These are phyloP conservation scores for Monosporozyma siamensis DNA, from an alignment of 805 yeast species.

Conservation along the genomic window DNA sequence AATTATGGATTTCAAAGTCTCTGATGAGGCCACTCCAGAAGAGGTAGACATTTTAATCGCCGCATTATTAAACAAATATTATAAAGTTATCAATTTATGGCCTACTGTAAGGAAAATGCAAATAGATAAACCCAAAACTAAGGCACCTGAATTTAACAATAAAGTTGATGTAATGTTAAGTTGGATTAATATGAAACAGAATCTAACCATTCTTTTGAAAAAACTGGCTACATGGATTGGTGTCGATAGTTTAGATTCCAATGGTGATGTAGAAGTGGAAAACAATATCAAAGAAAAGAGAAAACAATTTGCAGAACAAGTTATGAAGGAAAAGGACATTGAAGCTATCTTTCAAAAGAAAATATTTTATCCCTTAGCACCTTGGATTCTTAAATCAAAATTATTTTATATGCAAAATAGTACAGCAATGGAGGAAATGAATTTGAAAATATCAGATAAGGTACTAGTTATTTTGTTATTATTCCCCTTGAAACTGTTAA, in stretches of 20 bases:
- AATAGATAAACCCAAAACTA: constrained; percentile 64
- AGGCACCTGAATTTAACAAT: constrained; percentile 50
- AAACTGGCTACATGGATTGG: constrained; percentile 76
- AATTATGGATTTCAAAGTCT: constrained; percentile 52
- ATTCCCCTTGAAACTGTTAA: constrained; percentile 72
- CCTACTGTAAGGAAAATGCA: constrained; percentile 69
- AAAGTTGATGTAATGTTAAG: constrained; percentile 70
- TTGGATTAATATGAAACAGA: constrained; percentile 70
- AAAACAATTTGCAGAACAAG: constrained; percentile 69
- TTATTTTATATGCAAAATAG: constrained; percentile 56
- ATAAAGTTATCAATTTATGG: constrained; percentile 69
- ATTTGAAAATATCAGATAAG: constrained; percentile 65
- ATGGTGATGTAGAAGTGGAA: constrained; percentile 5
- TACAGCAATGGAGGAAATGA: constrained; percentile 52
- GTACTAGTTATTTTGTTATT: constrained; percentile 54
- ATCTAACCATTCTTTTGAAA: constrained; percentile 52
- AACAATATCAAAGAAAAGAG: constrained; percentile 44
- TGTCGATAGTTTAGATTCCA: constrained; percentile 57
- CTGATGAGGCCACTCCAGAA: constrained; percentile 32
- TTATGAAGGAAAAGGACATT: constrained; percentile 72
- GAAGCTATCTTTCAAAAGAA: constrained; percentile 63
- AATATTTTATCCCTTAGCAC: constrained; percentile 59
- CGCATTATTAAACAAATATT: constrained; percentile 49
- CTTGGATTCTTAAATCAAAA: constrained; percentile 76
- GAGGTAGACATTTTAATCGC: constrained; percentile 45